Base-by-base conservation (phyloP, 306 rosid species). In the Inga laurina region DNA sequence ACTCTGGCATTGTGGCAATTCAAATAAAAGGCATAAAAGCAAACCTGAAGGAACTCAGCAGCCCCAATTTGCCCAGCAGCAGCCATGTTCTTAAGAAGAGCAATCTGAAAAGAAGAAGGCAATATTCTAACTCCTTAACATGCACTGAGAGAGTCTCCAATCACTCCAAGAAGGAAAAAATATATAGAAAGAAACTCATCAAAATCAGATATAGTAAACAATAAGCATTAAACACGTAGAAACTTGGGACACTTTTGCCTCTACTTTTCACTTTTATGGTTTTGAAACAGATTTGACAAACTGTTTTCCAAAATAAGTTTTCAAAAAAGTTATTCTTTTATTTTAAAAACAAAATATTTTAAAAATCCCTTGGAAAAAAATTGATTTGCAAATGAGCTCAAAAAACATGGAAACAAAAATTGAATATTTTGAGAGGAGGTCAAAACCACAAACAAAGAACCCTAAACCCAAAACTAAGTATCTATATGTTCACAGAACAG, bases 31-130 rank as follows among this genome's bases (percentile, higher is more conserved):
- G 19, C 64, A 7, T 34, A 21, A 51, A 67, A 67, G 51, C 82
- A 72, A 80, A 91, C 94, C 57, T 79, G 84, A 75, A 87, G 76
- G 86, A 89, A 87, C 32, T 91, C 92, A 10, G 89, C 83, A 16
- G 86, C 88, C 16, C 86, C 82, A 15, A 86, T 81, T 65, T 91
- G 88, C 78, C 85, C 45, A 15, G 79, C 85, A 72, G 86, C 86
- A 27, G 94, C 92, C 82, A 79, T 79, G 54, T 37, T 64, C 69
- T 52, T 71, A 51, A n/a, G 56, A 46, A 72, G 37, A 45, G 13
- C 41, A 24, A 51, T 45, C 76, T 72, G 76, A 72, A 72, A 72
- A 11, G 22, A 30, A 72, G 6, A 15, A 72, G 56, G 76, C 14
- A 72, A 72, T 45, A 24, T 7, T 46, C 37, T 24, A 24, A 44